These are phyloP conservation scores for Leccinellum luteum DNA, from an alignment of 768 basidiomycete species.

Conservation along the genomic window DNA sequence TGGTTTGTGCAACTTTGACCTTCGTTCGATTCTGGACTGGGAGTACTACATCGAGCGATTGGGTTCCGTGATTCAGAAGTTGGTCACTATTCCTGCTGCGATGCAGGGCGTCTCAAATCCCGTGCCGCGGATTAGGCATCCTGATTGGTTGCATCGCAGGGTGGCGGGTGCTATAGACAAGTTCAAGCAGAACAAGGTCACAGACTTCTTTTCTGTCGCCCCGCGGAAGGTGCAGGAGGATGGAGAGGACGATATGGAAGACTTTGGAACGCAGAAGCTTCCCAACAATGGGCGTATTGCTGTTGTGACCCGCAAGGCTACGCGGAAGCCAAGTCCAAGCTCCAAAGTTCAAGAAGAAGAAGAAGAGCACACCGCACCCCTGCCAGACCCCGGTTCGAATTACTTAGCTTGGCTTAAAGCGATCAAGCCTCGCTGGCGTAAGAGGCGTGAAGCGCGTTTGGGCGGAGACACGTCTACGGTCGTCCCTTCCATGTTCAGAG, in stretches of 20 bases:
- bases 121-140: conserved; percentile 92
- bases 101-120: conserved; percentile 98
- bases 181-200: conserved; percentile 97
- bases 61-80: conserved; percentile 96
- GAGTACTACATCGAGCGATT: conserved; percentile 96
- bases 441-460: conserved; percentile 46
- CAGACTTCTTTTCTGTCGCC: conserved; percentile 74
- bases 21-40: conserved; percentile 96
- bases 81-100: conserved; percentile 98
- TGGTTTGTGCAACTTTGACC: conserved; percentile 79
- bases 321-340: conserved; percentile 40
- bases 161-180: conserved; percentile 90
- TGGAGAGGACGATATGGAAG: conserved; percentile 58
- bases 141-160: conserved; percentile 93
- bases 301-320: conserved; percentile 49
- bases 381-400: conserved; percentile 62
- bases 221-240: conserved; percentile 11
- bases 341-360: conserved; percentile 36
- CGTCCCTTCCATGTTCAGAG: conserved; percentile 75
- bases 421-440: conserved; percentile 77
- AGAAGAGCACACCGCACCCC: conserved; percentile 27
- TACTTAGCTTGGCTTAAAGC: conserved; percentile 79
- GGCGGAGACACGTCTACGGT: conserved; percentile 40
- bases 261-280: conserved; percentile 36
- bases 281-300: conserved; percentile 43